Percentiles rank a stretch among this genome's conserved stretches.
Conservation (phyloP, 495 filamentous ascomycete species). For the Collariella sp. region DNA sequence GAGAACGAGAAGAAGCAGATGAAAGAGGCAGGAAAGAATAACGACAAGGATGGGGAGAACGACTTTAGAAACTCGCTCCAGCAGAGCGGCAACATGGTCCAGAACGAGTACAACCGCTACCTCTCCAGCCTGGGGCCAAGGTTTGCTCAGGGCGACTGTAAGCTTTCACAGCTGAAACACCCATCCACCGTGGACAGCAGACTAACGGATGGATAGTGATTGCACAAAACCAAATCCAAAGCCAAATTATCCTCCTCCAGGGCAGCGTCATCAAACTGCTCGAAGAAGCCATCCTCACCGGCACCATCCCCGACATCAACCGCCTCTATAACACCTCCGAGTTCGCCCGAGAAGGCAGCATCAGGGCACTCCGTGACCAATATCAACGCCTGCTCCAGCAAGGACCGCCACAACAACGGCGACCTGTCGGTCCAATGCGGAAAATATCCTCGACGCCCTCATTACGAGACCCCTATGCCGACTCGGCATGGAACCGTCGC, state of each 20-base stretch:
- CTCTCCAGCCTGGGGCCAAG: constrained; percentile 20
- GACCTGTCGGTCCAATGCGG: constrained; percentile 15
- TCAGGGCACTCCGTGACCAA: constrained; percentile 31
- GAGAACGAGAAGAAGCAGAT: constrained; percentile 1
- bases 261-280: constrained; percentile 27
- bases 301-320: constrained; percentile 18
- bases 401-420: background rate
- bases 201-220: constrained; percentile 16
- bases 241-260: constrained; percentile 30
- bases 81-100: constrained; percentile 20
- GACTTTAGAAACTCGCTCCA: constrained; percentile 22
- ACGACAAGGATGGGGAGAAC: background rate
- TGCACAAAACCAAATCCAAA: constrained; percentile 30
- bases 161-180: background rate
- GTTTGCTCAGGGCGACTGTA: constrained; percentile 32
- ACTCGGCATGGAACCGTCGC: background rate
- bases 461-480: constrained; percentile 2
- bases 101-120: constrained; percentile 25
- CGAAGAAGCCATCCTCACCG: constrained; percentile 25
- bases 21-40: background rate
- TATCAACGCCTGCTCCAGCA: constrained; percentile 25
- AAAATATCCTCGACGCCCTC: constrained; percentile 24
- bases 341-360: constrained; percentile 28
- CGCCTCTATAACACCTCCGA: constrained; percentile 29
- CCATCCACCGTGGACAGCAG: background rate